A percentile compares a stretch with the other conserved stretches of the same genome.
Evolutionary conservation across 176 grass and related monocot species (phyloP).

Genomic region (Rhynchospora pubera): DNA sequence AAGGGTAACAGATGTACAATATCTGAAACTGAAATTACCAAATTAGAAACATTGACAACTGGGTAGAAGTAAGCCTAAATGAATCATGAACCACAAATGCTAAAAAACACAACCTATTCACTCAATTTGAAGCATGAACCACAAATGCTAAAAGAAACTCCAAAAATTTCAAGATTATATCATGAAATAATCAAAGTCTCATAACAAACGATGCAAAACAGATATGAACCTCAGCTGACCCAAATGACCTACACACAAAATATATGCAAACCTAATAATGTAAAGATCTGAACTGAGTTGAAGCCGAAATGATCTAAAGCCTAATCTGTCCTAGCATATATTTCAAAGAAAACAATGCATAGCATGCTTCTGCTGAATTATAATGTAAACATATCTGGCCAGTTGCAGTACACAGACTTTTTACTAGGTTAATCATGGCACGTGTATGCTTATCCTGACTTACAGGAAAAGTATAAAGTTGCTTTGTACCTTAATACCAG

Average conservation of each 20-base stretch:
- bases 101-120: neutral
- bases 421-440: neutral
- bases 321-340: neutral
- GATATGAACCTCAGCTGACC: neutral
- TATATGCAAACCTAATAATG: neutral
- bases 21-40: neutral
- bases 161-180: neutral
- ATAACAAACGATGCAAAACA: neutral
- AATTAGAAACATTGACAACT: no score
- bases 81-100: neutral
- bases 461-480: neutral
- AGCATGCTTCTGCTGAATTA: neutral
- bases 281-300: neutral
- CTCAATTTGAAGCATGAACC: neutral
- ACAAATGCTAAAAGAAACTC: neutral
- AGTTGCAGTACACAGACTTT: neutral
- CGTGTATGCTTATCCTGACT: neutral
- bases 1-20: neutral
- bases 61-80: neutral
- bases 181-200: neutral
- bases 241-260: neutral
- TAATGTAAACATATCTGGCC: neutral
- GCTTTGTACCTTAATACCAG: constrained; percentile 66
- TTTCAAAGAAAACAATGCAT: neutral
- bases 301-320: neutral